A percentile compares a stretch with the other conserved stretches of the same genome.
Conservation (phyloP, 164 flowering plant species). For the Chimonanthus praecox region DNA sequence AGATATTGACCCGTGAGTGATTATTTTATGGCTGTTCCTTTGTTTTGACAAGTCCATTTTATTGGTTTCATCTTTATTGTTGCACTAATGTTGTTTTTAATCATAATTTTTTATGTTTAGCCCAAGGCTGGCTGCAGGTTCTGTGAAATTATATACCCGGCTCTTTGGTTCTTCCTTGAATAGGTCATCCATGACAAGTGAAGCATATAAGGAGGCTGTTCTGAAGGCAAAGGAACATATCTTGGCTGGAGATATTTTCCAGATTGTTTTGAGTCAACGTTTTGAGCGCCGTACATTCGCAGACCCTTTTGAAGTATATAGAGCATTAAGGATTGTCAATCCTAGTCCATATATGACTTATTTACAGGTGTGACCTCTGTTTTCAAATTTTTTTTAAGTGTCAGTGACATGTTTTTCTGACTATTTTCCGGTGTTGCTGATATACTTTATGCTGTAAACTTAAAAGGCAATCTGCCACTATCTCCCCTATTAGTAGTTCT, state of each 20-base stretch:
- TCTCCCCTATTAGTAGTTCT: neutral
- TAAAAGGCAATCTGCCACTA: neutral
- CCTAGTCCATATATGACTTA: slow-evolving; percentile 96
- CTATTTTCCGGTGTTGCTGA: neutral
- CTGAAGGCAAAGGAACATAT: slow-evolving; percentile 86
- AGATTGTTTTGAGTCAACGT: slow-evolving; percentile 92
- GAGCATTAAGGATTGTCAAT: slow-evolving; percentile 89
- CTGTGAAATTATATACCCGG: slow-evolving; percentile 45
- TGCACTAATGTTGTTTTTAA: neutral
- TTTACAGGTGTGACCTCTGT: slow-evolving; percentile 46
- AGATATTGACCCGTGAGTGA: slow-evolving; percentile 60
- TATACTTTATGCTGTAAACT: neutral
- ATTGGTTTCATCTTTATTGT: neutral
- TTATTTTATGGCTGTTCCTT: neutral
- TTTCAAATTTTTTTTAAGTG: neutral
- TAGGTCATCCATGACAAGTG: slow-evolving; percentile 66
- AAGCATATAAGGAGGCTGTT: slow-evolving; percentile 70
- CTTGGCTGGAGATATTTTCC: slow-evolving; percentile 91
- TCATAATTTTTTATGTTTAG: slow-evolving; percentile 32
- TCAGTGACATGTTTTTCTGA: neutral
- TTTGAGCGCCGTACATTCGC: slow-evolving; percentile 91
- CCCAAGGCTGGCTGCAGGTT: slow-evolving; percentile 70
- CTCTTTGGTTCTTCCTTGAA: slow-evolving; percentile 61
- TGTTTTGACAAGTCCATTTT: neutral
- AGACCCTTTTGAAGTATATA: slow-evolving; percentile 92